phyloP scores from a whole-genome alignment of 805 yeast genomes.

The Cyberlindnera mississippiensis region DNA sequence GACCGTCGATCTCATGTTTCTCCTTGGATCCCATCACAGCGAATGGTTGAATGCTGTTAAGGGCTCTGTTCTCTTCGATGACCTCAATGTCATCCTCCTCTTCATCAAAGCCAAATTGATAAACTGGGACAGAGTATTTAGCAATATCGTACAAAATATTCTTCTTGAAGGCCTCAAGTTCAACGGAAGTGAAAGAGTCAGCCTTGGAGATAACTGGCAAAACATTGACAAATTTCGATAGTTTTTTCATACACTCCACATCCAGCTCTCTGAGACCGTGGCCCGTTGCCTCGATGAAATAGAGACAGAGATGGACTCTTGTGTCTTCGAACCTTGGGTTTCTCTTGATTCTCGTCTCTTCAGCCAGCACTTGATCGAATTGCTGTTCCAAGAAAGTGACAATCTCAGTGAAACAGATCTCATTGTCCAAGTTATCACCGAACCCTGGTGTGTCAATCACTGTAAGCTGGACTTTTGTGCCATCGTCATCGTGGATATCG shows the following conservation, averaged over 20 bases:
- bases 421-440: constrained; percentile 68
- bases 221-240: constrained; percentile 70
- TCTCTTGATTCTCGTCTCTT: constrained; percentile 82
- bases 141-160: constrained; percentile 61
- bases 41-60: constrained; percentile 69
- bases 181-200: constrained; percentile 63
- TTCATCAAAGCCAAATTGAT: constrained; percentile 66
- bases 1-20: constrained; percentile 48
- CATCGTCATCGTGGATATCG: constrained; percentile 60
- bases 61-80: constrained; percentile 60
- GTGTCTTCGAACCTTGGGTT: constrained; percentile 79
- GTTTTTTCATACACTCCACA: constrained; percentile 62
- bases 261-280: constrained; percentile 77
- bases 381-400: constrained; percentile 68
- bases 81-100: constrained; percentile 70
- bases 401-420: constrained; percentile 62
- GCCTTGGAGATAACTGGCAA: constrained; percentile 69
- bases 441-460: constrained; percentile 77
- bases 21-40: constrained; percentile 66
- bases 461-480: constrained; percentile 50
- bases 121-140: constrained; percentile 66
- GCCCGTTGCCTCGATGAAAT: constrained; percentile 72
- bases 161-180: constrained; percentile 55
- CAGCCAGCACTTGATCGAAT: constrained; percentile 74
- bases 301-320: constrained; percentile 68